Percentiles rank a stretch among this genome's conserved stretches.
Conservation (phyloP, 2,329 filamentous ascomycete species). For the Trichoderma sp. region DNA sequence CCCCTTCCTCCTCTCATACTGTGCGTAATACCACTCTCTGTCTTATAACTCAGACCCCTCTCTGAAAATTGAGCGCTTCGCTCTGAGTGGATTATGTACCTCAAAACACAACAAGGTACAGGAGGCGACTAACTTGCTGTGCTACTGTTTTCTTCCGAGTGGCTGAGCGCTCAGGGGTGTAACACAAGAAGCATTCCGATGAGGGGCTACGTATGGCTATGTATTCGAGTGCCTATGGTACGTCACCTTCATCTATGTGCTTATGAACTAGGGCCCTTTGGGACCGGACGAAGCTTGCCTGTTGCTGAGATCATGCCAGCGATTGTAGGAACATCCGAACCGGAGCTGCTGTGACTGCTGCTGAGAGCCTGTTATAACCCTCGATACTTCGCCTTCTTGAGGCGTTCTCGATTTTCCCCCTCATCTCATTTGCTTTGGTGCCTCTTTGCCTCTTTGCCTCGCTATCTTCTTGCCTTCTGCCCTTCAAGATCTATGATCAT, state of each 20-base stretch:
- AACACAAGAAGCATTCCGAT: not conserved
- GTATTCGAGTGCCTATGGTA: not conserved
- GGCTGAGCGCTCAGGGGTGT: not conserved
- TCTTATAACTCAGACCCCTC: not conserved
- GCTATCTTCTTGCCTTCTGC: not conserved
- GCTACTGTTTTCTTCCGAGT: not conserved
- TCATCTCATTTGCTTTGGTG: too few species aligned
- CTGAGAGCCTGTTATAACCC: not conserved
- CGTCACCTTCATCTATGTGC: not conserved
- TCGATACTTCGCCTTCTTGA: not conserved
- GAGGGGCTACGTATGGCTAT: not conserved
- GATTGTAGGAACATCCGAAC: not conserved
- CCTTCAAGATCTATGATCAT: not conserved
- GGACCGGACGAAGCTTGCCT: not conserved
- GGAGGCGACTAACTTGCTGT: not conserved
- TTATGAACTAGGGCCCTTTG: not conserved
- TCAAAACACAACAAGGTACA: not conserved
- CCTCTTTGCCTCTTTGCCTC: too few species aligned
- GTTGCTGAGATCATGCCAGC: not conserved
- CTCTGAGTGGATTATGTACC: not conserved
- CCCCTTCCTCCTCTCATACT: not conserved
- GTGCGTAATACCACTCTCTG: not conserved
- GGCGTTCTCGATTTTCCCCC: not conserved
- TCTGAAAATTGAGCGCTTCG: too few species aligned
- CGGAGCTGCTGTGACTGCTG: not conserved